Conservation (phyloP, 768 basidiomycete species). For the Ramaria rubella region DNA sequence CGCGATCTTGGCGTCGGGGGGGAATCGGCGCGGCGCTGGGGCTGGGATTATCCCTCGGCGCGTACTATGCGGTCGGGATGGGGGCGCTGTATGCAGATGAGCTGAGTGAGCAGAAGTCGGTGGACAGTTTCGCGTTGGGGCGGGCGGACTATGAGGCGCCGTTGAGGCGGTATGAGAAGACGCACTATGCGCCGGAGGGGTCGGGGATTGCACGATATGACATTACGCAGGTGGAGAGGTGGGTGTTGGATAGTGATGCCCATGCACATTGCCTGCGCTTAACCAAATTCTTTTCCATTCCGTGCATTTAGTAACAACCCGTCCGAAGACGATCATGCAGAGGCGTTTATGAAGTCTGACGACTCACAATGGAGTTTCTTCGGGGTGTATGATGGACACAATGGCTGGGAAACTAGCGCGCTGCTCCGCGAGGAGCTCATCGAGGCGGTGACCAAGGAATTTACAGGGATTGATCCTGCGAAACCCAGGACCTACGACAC, state of each 20-base stretch:
- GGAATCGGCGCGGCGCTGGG: neutral
- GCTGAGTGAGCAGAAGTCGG: neutral
- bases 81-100: neutral
- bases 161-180: constrained; percentile 12
- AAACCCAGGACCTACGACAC: neutral
- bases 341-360: constrained; percentile 18
- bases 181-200: neutral
- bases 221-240: constrained; percentile 20
- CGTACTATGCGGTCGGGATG: neutral
- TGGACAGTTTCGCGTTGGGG: neutral
- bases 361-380: constrained; percentile 29
- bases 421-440: constrained; percentile 30
- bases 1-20: neutral
- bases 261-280: neutral
- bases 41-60: neutral
- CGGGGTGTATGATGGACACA: constrained; percentile 28
- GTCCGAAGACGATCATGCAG: constrained; percentile 22
- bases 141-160: neutral
- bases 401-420: constrained; percentile 27
- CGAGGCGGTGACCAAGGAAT: constrained; percentile 15
- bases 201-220: constrained; percentile 20
- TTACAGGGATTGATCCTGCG: neutral
- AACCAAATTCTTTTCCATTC: neutral
- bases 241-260: neutral
- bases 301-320: constrained; percentile 20